Evolutionary conservation across 164 flowering plant genomes (phyloP).

Genomic region (Annona squamosa): DNA sequence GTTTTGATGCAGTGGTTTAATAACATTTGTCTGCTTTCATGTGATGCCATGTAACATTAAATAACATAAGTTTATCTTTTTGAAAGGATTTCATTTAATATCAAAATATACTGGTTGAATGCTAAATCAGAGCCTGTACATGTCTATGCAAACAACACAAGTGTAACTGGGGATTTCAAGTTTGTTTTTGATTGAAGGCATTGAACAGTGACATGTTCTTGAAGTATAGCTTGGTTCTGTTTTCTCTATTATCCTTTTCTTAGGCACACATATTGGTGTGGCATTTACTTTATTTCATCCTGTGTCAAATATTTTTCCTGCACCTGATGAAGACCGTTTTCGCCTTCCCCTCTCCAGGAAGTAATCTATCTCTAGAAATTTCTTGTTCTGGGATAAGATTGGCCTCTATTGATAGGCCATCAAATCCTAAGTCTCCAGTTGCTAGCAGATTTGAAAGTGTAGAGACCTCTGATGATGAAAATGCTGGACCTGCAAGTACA

Average conservation of each 20-base stretch:
- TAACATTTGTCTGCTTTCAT: no score
- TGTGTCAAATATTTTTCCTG: background rate
- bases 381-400: slow-evolving; percentile 29
- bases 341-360: slow-evolving; percentile 28
- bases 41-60: background rate
- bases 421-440: slow-evolving; percentile 37
- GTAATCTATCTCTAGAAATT: slow-evolving; percentile 16
- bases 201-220: no score
- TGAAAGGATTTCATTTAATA: background rate
- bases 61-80: background rate
- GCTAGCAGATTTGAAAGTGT: slow-evolving; percentile 33
- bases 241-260: background rate
- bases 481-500: slow-evolving; percentile 24
- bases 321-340: background rate
- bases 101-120: background rate
- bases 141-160: no score
- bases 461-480: slow-evolving; percentile 55
- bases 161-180: no score
- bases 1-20: no score
- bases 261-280: background rate
- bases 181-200: no score
- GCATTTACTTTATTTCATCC: background rate
- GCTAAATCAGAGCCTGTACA: no score
- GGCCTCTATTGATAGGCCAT: slow-evolving; percentile 28
- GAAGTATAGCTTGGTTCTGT: no score